Evolutionary conservation across 2,329 filamentous ascomycete species (phyloP), one percentile per base, ranked within the genome.

Genomic region (Trichoderma gracile): DNA sequence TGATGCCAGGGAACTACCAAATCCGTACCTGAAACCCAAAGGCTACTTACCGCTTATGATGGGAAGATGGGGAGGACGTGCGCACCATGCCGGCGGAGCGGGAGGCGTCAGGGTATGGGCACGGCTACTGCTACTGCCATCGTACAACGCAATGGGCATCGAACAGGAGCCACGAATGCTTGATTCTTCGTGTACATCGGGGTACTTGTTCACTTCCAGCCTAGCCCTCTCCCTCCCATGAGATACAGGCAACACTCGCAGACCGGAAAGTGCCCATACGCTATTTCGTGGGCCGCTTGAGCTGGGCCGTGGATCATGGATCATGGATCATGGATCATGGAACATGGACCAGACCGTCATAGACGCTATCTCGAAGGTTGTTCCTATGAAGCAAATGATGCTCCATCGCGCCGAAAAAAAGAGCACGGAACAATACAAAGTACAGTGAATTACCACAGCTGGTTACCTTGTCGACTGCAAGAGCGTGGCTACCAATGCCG

Each of bases 61-160:
- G 15, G 52, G 40, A 40, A 56, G 49, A 53, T 46, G 43, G 52
- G 52, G 60, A 55, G 60, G 60, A 63, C 60, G 60, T 63, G 60
- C 60, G 40, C 52, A 63, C 60, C 60, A 49, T 63, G 42, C 27
- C 49, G 60, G 60, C 50, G 60, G 60, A 56, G 49, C 59, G 43
- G 50, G n/a, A 62, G 25, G 40, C 60, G 45, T 56, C 50, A 23
- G 30, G 52, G 42, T 56, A 43, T 30, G 17, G 50, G 52, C 17
- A 42, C 57, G 25, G 33, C 21, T 3, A 27, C 47, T 50, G 21
- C 14, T 21, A 46, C 25, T 57, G 10, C 54, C 30, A 25, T 42
- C 49, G 33, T 46, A 19, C 33, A 14, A 27, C 10, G 30, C 38
- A 12, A 30, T 33, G 12, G 42, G 25, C 27, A 45, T n/a, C 49